A percentile compares a stretch with the other conserved stretches of the same genome.
Evolutionary conservation across 495 filamentous ascomycete genomes (phyloP).

Genomic region (Penicillium robsamsonii): DNA sequence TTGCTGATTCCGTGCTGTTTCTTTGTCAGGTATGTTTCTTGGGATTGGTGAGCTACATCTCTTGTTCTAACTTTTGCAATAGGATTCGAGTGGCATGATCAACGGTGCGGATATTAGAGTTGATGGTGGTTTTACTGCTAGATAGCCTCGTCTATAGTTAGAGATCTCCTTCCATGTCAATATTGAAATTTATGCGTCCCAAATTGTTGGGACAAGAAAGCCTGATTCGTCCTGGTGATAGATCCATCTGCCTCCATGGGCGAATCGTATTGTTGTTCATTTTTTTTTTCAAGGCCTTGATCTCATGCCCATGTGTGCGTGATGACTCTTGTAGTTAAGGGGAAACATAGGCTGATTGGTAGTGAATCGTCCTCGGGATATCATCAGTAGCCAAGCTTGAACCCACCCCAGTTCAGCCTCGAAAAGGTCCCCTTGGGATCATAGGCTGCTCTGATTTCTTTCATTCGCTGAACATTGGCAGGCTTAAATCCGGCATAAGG

Average conservation of each 20-base stretch:
- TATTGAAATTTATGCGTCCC: background rate
- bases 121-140: conserved; percentile 43
- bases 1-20: conserved; percentile 40
- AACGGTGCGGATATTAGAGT: conserved; percentile 45
- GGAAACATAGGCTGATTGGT: too few species aligned
- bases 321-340: too few species aligned
- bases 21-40: conserved; percentile 33
- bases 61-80: conserved; percentile 10
- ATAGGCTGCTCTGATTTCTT: conserved; percentile 31
- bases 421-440: conserved; percentile 32
- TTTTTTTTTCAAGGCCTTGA: too few species aligned
- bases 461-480: conserved; percentile 33
- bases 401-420: conserved; percentile 28
- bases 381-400: conserved; percentile 19
- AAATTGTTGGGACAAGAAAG: background rate
- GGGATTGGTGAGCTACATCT: background rate
- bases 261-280: too few species aligned
- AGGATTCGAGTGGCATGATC: conserved; percentile 47
- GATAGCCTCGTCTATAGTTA: conserved; percentile 14
- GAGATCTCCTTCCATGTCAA: background rate
- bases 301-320: too few species aligned
- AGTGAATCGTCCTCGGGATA: too few species aligned
- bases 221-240: background rate
- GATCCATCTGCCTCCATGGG: too few species aligned
- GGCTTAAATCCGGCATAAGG: conserved; percentile 37